Percentiles rank a stretch among this genome's conserved stretches.
Conservation (phyloP, 2,329 filamentous ascomycete species). For the Colletotrichum tropicicola region DNA sequence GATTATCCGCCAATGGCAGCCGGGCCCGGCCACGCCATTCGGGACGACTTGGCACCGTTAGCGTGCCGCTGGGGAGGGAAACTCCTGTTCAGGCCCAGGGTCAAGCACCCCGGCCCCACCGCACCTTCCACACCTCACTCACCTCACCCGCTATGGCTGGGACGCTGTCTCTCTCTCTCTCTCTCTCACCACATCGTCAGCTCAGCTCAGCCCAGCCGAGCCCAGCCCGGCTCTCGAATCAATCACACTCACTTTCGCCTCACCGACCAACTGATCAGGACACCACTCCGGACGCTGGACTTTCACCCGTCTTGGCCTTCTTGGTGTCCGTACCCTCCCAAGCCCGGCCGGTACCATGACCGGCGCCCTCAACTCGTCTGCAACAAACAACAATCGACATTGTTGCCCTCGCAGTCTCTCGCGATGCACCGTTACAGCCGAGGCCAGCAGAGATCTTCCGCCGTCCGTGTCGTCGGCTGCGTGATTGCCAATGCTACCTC, state of each 20-base stretch:
- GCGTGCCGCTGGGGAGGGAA: slow-evolving; percentile 20
- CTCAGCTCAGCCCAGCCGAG: neutral
- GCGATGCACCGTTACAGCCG: slow-evolving; percentile 8
- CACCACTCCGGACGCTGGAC: neutral
- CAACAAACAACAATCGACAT: neutral
- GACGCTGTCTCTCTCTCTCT: neutral
- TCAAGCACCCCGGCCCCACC: neutral
- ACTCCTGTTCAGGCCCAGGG: neutral
- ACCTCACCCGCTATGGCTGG: neutral
- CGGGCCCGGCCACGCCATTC: neutral
- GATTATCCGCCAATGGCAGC: slow-evolving; percentile 31
- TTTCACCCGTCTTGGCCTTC: slow-evolving; percentile 10
- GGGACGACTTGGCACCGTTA: slow-evolving; percentile 24
- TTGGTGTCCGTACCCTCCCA: neutral
- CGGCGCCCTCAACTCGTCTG: neutral
- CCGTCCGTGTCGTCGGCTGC: slow-evolving; percentile 2
- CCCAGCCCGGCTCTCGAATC: neutral
- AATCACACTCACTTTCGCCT: neutral
- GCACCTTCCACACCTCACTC: neutral
- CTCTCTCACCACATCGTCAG: neutral
- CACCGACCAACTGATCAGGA: neutral
- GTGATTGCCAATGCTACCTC: slow-evolving; percentile 16
- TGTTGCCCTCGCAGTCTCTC: neutral
- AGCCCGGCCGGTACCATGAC: neutral
- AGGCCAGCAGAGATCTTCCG: slow-evolving; percentile 18